These are phyloP conservation scores for Barnettozyma vustinii DNA, from an alignment of 805 yeast species.

Conservation along the genomic window DNA sequence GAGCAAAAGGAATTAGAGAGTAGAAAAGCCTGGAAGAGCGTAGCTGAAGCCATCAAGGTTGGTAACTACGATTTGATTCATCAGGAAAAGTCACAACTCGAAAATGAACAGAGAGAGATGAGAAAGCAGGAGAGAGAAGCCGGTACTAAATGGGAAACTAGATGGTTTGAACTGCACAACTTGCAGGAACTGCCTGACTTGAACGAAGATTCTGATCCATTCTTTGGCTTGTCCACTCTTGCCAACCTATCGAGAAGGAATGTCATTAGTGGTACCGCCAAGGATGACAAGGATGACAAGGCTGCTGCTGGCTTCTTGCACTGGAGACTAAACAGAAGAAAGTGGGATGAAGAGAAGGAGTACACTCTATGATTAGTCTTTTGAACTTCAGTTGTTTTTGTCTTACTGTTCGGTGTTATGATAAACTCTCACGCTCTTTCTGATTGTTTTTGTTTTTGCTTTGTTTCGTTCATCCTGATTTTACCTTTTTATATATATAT, in stretches of 20 bases:
- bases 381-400: background rate
- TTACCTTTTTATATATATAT: background rate
- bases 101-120: constrained; percentile 77
- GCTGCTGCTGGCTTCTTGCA: constrained; percentile 43
- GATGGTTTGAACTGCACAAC: constrained; percentile 69
- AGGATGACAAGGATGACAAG: constrained; percentile 50
- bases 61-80: constrained; percentile 76
- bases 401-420: background rate
- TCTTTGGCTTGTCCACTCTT: constrained; percentile 36
- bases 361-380: background rate
- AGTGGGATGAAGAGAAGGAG: constrained; percentile 57
- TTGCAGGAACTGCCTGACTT: constrained; percentile 25
- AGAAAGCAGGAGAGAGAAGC: constrained; percentile 66
- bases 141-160: constrained; percentile 65
- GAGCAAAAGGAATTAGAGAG: constrained; percentile 78
- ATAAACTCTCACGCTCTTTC: background rate
- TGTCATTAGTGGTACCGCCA: constrained; percentile 60
- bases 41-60: constrained; percentile 76
- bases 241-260: constrained; percentile 57
- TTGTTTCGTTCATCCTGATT: background rate
- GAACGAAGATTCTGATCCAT: constrained; percentile 32
- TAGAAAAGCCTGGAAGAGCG: constrained; percentile 85
- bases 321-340: constrained; percentile 61
- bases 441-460: background rate
- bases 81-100: constrained; percentile 70